phyloP scores from a whole-genome alignment of 2,329 filamentous ascomycete genomes.

The Phaeomoniella chlamydospora region DNA sequence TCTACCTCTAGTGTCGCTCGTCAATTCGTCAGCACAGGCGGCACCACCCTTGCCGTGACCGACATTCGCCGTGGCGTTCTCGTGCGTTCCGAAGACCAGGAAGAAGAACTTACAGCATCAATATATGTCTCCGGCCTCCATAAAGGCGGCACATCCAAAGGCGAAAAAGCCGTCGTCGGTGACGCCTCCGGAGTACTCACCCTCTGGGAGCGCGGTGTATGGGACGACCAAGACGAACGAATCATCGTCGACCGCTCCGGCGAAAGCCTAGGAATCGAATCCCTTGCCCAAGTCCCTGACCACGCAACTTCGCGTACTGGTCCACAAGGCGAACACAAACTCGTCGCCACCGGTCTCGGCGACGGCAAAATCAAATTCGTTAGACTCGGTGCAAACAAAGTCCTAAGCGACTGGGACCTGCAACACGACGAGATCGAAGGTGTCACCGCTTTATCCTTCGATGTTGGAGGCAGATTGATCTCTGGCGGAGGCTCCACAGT shows the following conservation, averaged over 20 bases:
- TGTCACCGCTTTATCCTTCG: slow-evolving; percentile 69
- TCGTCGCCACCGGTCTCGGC: slow-evolving; percentile 62
- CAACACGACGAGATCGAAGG: slow-evolving; percentile 78
- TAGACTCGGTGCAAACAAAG: slow-evolving; percentile 55
- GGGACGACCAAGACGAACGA: slow-evolving; percentile 89
- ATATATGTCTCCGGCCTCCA: slow-evolving; percentile 64
- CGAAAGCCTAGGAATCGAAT: slow-evolving; percentile 72
- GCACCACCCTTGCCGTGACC: slow-evolving; percentile 78
- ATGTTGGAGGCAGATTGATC: slow-evolving; percentile 73
- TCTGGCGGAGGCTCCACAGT: slow-evolving; percentile 74
- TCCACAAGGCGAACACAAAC: slow-evolving; percentile 3
- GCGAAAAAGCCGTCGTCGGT: slow-evolving; percentile 61
- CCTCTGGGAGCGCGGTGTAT: slow-evolving; percentile 84
- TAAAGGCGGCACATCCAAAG: slow-evolving; percentile 50
- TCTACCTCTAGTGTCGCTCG: slow-evolving; percentile 83
- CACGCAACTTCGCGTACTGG: slow-evolving; percentile 4
- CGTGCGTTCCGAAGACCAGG: slow-evolving; percentile 83
- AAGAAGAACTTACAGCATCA: slow-evolving; percentile 78
- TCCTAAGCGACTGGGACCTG: slow-evolving; percentile 44
- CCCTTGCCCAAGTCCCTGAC: slow-evolving; percentile 57
- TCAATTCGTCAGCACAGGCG: slow-evolving; percentile 89
- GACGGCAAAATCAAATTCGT: slow-evolving; percentile 70
- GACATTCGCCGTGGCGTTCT: slow-evolving; percentile 78
- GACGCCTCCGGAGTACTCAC: slow-evolving; percentile 73
- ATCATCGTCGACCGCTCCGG: slow-evolving; percentile 62